Evolutionary conservation across 495 filamentous ascomycete species (phyloP).

Genomic region (Aspergillus mulundensis): DNA sequence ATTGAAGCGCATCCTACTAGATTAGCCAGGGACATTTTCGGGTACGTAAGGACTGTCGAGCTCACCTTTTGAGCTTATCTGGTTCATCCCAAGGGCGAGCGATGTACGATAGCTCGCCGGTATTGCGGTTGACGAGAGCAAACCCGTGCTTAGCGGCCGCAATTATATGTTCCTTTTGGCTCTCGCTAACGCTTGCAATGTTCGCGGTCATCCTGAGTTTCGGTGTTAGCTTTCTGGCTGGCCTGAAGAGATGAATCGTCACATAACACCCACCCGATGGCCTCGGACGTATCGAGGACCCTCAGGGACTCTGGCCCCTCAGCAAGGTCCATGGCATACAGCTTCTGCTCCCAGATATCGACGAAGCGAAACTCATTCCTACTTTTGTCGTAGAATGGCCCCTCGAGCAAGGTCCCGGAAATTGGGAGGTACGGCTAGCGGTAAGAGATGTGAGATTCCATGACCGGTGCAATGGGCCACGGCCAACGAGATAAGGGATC

Average conservation of each 20-base stretch:
- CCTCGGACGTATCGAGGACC: conserved; percentile 60
- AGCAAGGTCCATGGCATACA: conserved; percentile 70
- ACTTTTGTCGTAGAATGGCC: conserved; percentile 68
- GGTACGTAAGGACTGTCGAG: not conserved
- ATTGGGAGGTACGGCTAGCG: conserved; percentile 69
- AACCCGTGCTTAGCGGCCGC: conserved; percentile 80
- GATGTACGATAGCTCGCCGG: conserved; percentile 59
- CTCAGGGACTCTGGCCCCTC: conserved; percentile 60
- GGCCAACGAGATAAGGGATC: not conserved
- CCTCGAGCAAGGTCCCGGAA: conserved; percentile 75
- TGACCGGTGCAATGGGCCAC: not conserved
- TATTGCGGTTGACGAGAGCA: conserved; percentile 66
- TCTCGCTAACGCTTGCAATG: conserved; percentile 61
- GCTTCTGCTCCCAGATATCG: conserved; percentile 75
- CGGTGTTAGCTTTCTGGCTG: conserved; percentile 5
- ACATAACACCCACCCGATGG: conserved; percentile 49
- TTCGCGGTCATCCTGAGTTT: conserved; percentile 68
- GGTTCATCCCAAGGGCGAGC: conserved; percentile 52
- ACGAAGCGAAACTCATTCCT: conserved; percentile 78
- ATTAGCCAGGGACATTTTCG: not conserved
- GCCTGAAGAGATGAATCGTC: not conserved
- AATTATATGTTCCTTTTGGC: conserved; percentile 57
- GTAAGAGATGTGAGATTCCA: conserved; percentile 8
- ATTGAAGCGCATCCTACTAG: conserved; percentile 60
- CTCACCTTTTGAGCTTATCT: conserved; percentile 46